A percentile compares a stretch with the other conserved stretches of the same genome.
Evolutionary conservation across 768 basidiomycete genomes (phyloP).

Genomic region (Boletus edulis): DNA sequence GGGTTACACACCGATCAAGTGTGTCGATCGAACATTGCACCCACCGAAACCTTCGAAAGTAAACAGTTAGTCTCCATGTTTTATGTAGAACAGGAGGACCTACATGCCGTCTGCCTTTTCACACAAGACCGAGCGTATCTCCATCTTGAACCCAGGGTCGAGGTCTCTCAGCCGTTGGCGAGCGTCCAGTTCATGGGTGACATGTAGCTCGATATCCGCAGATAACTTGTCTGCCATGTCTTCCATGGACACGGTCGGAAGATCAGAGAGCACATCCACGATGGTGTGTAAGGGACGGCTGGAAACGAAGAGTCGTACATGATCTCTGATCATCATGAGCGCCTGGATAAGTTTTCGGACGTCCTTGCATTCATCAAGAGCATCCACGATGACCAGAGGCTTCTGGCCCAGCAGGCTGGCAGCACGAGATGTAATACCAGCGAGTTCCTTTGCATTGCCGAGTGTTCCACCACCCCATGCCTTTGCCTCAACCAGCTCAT

Average conservation of each 20-base stretch:
- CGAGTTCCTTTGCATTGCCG: background rate
- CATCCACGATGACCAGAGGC: constrained; percentile 3
- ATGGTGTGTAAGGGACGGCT: background rate
- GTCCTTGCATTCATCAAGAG: constrained; percentile 5
- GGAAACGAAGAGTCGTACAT: background rate
- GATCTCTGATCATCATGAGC: background rate
- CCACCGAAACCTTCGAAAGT: background rate
- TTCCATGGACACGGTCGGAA: constrained; percentile 2
- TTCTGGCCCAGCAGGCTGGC: background rate
- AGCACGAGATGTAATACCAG: background rate
- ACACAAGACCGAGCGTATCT: background rate
- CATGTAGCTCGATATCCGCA: background rate
- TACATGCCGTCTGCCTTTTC: constrained; percentile 1
- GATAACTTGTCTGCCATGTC: background rate
- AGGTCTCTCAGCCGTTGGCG: background rate
- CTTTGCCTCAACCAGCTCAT: background rate
- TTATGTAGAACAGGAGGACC: too few relatives aligned
- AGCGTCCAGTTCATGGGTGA: constrained; percentile 1
- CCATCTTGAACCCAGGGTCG: background rate
- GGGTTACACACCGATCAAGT: background rate
- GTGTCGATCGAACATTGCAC: constrained; percentile 2
- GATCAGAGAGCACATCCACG: background rate
- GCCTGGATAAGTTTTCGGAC: background rate
- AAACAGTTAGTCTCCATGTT: background rate
- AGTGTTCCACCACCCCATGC: background rate